Base-by-base conservation (phyloP, 1,139 yeast species). In the Ogataea hybrid region DNA sequence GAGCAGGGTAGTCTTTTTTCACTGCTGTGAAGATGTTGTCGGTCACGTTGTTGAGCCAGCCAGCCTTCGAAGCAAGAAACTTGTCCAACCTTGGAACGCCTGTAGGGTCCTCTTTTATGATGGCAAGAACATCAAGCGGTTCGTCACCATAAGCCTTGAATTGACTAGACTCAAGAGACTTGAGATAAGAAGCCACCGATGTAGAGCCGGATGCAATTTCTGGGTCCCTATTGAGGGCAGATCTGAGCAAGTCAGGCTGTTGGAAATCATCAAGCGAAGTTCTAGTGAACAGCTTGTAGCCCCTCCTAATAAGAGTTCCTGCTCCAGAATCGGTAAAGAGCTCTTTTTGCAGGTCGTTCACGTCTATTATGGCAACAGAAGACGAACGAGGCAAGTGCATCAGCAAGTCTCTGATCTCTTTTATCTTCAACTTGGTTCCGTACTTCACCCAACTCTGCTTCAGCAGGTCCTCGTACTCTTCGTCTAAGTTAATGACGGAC, bases 311-410 rank as follows among this genome's bases (percentile, higher is more conserved):
- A 70, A 92, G 75, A 39, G 99, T 92, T 61, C 99, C 99, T 35
- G 98, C 99, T 65, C 99, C 99, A 12, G 96, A 85, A 63, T 94
- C 98, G 39, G 99, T 92, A 68, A 92, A 92, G 60, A 92, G 78
- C 67, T 92, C 99, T 67, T 90, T 92, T 69, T 94, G 98, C 59
- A 92, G 75, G 63, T 92, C 97, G 57, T 87, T 79, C 35, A 94
- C 97, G 54, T 92, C 87, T 58, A 92, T 92, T 62, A 92, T 92
- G 34, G 99, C 98, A 39, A 92, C 99, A 6, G 97, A 89, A 1
- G 97, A 89, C 8, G 97, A 87, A 64, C 97, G 81, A 48, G 99
- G 99, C 61, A 92, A 77, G 62, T 85, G 92, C 68, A 87, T 92
- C 61, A 92, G 76, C 58, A 92, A 76, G 59, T 92, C 98, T 65